Percentiles rank a stretch among this genome's conserved stretches.
Conservation (phyloP, 2,329 filamentous ascomycete species). For the Phoma herbarum region DNA sequence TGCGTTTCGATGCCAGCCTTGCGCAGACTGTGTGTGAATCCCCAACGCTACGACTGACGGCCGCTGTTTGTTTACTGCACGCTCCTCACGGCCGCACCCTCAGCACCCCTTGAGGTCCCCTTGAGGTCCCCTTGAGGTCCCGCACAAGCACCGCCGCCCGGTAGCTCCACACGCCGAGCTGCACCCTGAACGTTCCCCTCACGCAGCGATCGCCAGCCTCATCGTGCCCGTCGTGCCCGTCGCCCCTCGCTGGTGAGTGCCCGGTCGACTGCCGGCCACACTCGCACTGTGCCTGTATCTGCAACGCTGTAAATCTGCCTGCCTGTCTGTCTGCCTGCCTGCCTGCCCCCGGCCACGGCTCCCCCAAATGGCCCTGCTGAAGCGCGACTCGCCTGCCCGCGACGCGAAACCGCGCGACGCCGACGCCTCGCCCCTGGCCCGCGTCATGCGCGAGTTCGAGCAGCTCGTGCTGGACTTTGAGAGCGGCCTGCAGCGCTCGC, state of each 20-base stretch:
- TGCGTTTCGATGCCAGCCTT: conserved; percentile 23
- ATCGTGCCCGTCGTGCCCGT: conserved; percentile 1
- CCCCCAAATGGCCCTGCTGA: conserved; percentile 42
- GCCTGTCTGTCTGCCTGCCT: neutral
- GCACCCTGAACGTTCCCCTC: conserved; percentile 11
- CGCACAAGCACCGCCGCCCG: neutral
- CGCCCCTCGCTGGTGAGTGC: conserved; percentile 4
- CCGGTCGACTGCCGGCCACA: neutral
- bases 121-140: neutral
- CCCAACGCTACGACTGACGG: conserved; percentile 13
- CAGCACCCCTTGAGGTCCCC: conserved; percentile 5
- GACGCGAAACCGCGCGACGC: conserved; percentile 24
- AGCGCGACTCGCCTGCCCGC: conserved; percentile 32
- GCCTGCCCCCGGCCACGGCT: conserved; percentile 12
- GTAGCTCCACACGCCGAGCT: conserved; percentile 1
- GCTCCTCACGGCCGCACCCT: conserved; percentile 1
- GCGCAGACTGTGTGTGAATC: conserved; percentile 14
- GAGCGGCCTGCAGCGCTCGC: conserved; percentile 41
- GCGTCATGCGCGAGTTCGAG: conserved; percentile 47
- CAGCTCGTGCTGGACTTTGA: conserved; percentile 43
- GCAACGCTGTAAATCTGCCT: neutral
- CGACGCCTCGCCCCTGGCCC: conserved; percentile 34
- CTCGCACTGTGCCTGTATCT: neutral
- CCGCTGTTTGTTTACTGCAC: conserved; percentile 22
- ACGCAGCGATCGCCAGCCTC: conserved; percentile 8